These are phyloP conservation scores for Globisporangium heterothallicum DNA, from an alignment of 352 stramenopile genomes.

Conservation along the genomic window DNA sequence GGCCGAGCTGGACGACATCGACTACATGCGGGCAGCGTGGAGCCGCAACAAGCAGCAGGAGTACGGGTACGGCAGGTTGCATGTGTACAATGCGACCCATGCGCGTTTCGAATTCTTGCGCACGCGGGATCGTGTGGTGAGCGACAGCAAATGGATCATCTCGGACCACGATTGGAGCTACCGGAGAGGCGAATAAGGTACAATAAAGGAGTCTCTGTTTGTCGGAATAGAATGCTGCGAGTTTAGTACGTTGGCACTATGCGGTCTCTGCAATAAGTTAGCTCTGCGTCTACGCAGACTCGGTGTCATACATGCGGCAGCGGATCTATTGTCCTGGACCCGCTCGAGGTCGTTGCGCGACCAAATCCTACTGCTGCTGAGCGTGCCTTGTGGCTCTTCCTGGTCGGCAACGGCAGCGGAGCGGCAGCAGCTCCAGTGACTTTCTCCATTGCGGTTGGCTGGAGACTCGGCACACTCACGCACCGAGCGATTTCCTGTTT, in stretches of 20 bases:
- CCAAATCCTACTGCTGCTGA: slow-evolving; percentile 10
- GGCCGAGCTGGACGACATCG: slow-evolving; percentile 30
- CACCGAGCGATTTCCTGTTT: slow-evolving; percentile 42
- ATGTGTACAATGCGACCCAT: slow-evolving; percentile 34
- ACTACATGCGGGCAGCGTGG: slow-evolving; percentile 19
- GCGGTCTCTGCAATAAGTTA: neutral
- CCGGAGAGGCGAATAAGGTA: slow-evolving; percentile 8
- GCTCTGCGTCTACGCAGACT: no score
- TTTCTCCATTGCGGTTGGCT: slow-evolving; percentile 53
- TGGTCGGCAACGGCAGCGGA: slow-evolving; percentile 8
- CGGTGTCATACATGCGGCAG: slow-evolving; percentile 14
- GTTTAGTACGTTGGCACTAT: neutral
- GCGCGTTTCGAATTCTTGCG: slow-evolving; percentile 36
- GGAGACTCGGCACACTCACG: slow-evolving; percentile 48
- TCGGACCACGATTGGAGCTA: slow-evolving; percentile 30
- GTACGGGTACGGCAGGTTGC: slow-evolving; percentile 34
- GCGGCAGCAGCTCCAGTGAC: slow-evolving; percentile 16
- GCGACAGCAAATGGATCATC: slow-evolving; percentile 29
- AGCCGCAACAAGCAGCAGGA: slow-evolving; percentile 22
- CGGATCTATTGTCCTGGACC: slow-evolving; percentile 3
- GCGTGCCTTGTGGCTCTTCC: slow-evolving; percentile 13
- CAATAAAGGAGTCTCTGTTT: no score
- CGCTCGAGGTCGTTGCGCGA: slow-evolving; percentile 5
- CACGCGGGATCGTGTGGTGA: slow-evolving; percentile 19
- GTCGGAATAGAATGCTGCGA: neutral